These are phyloP conservation scores for Trametes punicea DNA, from an alignment of 768 basidiomycete species.

Conservation along the genomic window DNA sequence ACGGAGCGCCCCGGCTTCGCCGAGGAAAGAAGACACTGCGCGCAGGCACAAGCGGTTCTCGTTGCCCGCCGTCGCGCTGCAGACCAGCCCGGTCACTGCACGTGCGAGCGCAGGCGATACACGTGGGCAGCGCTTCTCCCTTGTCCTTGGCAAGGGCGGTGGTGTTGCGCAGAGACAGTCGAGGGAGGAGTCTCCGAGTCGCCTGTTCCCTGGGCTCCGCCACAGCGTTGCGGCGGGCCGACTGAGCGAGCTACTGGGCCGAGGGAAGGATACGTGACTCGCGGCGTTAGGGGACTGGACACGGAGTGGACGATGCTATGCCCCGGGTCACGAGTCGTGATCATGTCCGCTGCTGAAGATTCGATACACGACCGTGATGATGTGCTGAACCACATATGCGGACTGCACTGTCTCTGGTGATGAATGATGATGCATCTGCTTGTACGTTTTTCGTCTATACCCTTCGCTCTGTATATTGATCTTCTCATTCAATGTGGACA, in stretches of 20 bases:
- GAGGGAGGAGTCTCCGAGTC: conserved; percentile 17
- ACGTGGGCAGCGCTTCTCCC: conserved; percentile 52
- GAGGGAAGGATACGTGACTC: conserved; percentile 12
- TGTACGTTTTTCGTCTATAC: too few relatives aligned
- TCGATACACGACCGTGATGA: too few relatives aligned
- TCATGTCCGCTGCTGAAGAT: too few relatives aligned
- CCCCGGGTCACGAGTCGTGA: not conserved
- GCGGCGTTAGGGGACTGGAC: not conserved
- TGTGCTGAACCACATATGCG: too few relatives aligned
- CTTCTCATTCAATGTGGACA: too few relatives aligned
- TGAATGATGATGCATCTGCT: too few relatives aligned
- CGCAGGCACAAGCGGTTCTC: conserved; percentile 69
- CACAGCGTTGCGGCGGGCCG: conserved; percentile 50
- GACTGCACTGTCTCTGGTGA: too few relatives aligned
- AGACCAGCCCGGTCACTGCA: conserved; percentile 67
- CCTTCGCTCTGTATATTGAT: too few relatives aligned
- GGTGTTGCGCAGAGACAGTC: conserved; percentile 23
- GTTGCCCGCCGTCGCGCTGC: conserved; percentile 71
- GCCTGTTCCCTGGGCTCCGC: conserved; percentile 18
- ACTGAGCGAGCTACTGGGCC: conserved; percentile 51
- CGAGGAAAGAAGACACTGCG: conserved; percentile 54
- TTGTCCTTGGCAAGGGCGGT: conserved; percentile 44
- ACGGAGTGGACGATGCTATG: not conserved
- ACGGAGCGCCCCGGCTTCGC: conserved; percentile 16
- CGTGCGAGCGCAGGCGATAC: conserved; percentile 41